Conservation (phyloP, 164 flowering plant genomes). For the Liriodendron chinense region DNA sequence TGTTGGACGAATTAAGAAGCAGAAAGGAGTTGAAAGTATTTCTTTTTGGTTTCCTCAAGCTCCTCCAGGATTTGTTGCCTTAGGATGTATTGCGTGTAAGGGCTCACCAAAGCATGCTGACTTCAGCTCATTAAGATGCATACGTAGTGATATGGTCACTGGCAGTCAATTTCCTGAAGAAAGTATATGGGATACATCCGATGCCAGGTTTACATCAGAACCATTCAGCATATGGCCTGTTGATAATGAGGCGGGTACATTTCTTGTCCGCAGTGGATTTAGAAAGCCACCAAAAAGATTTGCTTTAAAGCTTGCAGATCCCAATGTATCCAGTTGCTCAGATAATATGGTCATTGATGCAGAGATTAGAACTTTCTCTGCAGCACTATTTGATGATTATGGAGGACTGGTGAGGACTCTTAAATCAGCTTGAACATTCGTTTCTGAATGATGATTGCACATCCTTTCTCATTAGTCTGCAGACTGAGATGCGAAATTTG, state of each 20-base stretch:
- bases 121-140: conserved; percentile 64
- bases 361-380: conserved; percentile 77
- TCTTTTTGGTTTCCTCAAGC: conserved; percentile 94
- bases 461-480: background rate
- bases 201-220: conserved; percentile 37
- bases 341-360: conserved; percentile 80
- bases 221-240: conserved; percentile 85
- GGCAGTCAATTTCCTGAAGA: conserved; percentile 80
- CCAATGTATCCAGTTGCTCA: conserved; percentile 43
- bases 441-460: background rate
- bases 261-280: conserved; percentile 68
- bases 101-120: conserved; percentile 68
- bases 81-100: conserved; percentile 90
- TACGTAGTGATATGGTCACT: conserved; percentile 84
- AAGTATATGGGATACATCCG: conserved; percentile 89
- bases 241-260: conserved; percentile 75
- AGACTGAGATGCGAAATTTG: background rate
- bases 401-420: conserved; percentile 79
- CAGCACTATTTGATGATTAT: conserved; percentile 93
- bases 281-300: conserved; percentile 88
- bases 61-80: conserved; percentile 88
- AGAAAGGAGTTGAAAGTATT: conserved; percentile 60
- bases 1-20: conserved; percentile 85
- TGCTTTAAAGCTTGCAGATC: conserved; percentile 78
- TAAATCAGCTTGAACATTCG: conserved; percentile 1